Conservation (phyloP, 2,329 filamentous ascomycete species). For the Xylariaceae sp. region DNA sequence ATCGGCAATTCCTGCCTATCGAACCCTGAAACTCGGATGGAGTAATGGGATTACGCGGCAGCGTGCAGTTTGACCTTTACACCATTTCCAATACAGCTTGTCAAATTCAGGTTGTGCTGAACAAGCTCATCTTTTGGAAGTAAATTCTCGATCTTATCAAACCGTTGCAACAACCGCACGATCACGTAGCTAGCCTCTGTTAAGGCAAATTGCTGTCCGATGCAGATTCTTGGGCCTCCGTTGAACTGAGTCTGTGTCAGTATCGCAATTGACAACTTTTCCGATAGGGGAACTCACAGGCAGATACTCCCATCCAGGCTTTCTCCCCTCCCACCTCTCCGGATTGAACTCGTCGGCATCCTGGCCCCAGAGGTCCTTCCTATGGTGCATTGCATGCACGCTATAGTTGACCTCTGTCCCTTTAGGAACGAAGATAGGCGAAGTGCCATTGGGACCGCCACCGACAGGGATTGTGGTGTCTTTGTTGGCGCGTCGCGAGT, state of each 20-base stretch:
- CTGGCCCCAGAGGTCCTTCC: constrained; percentile 27
- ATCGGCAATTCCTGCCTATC: no score
- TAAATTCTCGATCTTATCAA: constrained; percentile 11
- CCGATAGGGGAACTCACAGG: constrained; percentile 14
- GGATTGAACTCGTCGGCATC: constrained; percentile 16
- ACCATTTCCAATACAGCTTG: background rate
- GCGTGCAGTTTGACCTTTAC: background rate
- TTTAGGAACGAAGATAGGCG: constrained; percentile 42
- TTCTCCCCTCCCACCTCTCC: constrained; percentile 16
- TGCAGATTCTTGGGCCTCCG: constrained; percentile 34
- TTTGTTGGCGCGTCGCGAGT: constrained; percentile 3
- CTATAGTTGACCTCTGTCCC: constrained; percentile 37
- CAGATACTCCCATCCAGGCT: constrained; percentile 30
- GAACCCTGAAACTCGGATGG: no score
- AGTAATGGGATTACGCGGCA: no score
- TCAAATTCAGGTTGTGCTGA: background rate
- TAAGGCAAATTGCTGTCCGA: constrained; percentile 19
- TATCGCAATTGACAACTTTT: background rate
- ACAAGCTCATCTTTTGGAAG: background rate
- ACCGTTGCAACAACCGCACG: constrained; percentile 14
- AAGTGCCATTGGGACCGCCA: constrained; percentile 40
- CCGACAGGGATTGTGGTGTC: constrained; percentile 43
- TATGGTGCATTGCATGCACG: constrained; percentile 33
- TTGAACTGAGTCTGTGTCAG: constrained; percentile 27
- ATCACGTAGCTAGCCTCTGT: constrained; percentile 15